Conservation (phyloP, 257 asterid species). For the Ocimum tenuiflorum region DNA sequence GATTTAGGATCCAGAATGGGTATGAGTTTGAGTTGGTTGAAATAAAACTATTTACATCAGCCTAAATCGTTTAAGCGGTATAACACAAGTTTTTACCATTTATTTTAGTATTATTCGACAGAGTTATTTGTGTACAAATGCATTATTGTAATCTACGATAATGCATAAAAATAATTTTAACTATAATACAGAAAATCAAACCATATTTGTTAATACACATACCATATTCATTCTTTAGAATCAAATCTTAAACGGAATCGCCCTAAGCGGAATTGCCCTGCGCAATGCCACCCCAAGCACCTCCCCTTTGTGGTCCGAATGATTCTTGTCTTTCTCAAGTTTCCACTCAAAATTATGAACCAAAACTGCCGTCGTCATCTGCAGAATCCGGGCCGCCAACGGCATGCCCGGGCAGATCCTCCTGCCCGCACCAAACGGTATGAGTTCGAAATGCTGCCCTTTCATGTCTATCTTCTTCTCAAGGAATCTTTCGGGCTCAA, state of each 20-base stretch:
- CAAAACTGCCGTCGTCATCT: conserved; percentile 17
- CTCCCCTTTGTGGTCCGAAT: background rate
- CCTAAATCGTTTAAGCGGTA: no score
- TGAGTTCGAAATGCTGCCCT: conserved; percentile 30
- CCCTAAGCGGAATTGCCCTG: conserved; percentile 1
- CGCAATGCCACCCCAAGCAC: conserved; percentile 1
- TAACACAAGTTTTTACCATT: no score
- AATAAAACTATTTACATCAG: no score
- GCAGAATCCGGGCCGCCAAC: conserved; percentile 25
- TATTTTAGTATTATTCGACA: no score
- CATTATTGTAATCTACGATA: no score
- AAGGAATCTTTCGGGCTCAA: conserved; percentile 27
- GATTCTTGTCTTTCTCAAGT: background rate
- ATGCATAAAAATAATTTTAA: no score
- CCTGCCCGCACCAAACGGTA: conserved; percentile 34
- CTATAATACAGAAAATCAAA: no score
- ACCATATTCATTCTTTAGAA: no score
- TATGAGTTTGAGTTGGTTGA: no score
- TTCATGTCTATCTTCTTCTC: conserved; percentile 12
- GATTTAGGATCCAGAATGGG: no score
- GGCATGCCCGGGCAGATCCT: conserved; percentile 32
- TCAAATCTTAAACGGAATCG: background rate
- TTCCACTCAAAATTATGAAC: conserved; percentile 31
- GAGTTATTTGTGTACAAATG: no score
- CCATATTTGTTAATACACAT: no score